A percentile compares a stretch with the other conserved stretches of the same genome.
Conservation (phyloP, 108 stramenopile species). For the Asterionellopsis glacialis region DNA sequence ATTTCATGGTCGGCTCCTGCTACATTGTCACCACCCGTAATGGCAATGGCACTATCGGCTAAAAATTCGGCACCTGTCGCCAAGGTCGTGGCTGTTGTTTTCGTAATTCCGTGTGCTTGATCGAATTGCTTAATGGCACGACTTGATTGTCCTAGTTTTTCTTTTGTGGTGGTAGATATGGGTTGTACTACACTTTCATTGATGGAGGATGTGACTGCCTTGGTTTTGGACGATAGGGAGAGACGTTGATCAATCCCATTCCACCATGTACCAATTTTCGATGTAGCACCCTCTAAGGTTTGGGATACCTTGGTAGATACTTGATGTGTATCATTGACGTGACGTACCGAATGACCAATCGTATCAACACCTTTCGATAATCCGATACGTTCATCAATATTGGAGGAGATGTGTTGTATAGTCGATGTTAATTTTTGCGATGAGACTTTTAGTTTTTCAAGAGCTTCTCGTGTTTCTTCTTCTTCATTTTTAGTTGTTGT, state of each 20-base stretch:
- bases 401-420: neutral
- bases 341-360: neutral
- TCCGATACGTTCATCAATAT: neutral
- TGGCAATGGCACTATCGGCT: neutral
- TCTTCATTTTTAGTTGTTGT: no score
- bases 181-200: neutral
- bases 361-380: neutral
- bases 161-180: neutral
- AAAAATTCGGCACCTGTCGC: neutral
- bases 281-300: neutral
- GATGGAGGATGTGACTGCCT: neutral
- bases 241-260: neutral
- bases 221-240: neutral
- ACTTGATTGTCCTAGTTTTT: neutral
- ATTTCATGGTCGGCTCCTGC: no score
- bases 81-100: neutral
- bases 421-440: neutral
- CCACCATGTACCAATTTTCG: neutral
- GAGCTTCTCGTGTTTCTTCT: neutral
- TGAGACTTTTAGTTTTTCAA: neutral
- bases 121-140: neutral
- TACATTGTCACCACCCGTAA: no score
- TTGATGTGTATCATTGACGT: neutral
- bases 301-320: neutral
- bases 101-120: neutral